Evolutionary conservation across 1,139 yeast species (phyloP), one percentile per base, ranked within the genome.

Genomic region (Candida neerlandica): DNA sequence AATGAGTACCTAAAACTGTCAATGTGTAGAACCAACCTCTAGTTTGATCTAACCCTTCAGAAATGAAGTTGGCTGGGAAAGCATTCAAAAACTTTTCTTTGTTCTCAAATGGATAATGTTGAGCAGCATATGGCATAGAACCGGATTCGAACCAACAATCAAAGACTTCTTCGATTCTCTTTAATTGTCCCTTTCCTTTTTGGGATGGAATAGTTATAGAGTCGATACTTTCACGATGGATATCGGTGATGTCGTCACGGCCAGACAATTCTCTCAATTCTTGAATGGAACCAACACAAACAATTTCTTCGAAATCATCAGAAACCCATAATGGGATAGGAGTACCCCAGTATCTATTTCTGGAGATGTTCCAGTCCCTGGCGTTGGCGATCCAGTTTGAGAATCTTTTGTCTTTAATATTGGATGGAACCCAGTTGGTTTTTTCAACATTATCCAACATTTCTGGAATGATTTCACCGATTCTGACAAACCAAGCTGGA

Each of bases 91-190:
- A 92, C 50, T 70, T 70, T 16, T 87, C 90, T 64, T 82, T 73
- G 65, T 82, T 82, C 73, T 92, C 98, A 69, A 94, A 94, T 59
- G 99, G 99, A 66, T 92, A 95, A 70, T 95, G 99, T 67, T 87
- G 87, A 43, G 96, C 87, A 48, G 98, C 98, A 61, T 88, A 95
- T 55, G 99, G 99, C 99, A 95, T 95, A 47, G 97, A 86, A 59
- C 99, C 99, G 30, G 97, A 90, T 77, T 95, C 99, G 65, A 94
- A 95, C 99, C 99, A 95, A 78, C 99, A 95, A 74, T 95, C 99
- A 65, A 95, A 95, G 48, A 95, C 99, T 73, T 94, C 99, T 68
- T 94, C 98, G 55, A 94, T 81, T 79, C 99, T 88, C 69, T 75
- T 87, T 71, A 95, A 82, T 32, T 67, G 74, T 58, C 97, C 97